Conservation (phyloP, 83 land plant genomes). For the Isoetes engelmannii region DNA sequence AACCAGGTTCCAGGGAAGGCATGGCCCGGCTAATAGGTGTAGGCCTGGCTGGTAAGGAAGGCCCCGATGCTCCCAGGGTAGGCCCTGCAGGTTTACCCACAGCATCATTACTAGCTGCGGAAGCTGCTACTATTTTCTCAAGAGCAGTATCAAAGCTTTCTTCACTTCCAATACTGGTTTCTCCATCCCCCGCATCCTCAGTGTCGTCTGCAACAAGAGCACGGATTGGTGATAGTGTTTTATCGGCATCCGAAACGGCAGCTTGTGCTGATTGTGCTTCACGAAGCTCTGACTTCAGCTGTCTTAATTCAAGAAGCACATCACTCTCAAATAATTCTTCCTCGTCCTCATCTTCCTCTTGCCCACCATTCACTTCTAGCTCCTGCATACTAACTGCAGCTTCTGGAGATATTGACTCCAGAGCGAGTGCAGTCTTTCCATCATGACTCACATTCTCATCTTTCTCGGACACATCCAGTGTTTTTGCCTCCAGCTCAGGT, state of each 20-base stretch:
- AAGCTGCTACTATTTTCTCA: conserved; percentile 44
- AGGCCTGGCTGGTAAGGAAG: conserved; percentile 50
- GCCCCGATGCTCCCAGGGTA: conserved; percentile 43
- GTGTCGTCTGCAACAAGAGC: conserved; percentile 9
- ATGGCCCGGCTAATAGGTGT: conserved; percentile 66
- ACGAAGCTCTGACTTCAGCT: conserved; percentile 11
- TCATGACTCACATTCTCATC: neutral
- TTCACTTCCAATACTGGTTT: conserved; percentile 9
- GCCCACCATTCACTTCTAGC: conserved; percentile 21
- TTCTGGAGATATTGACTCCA: conserved; percentile 5
- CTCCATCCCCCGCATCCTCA: conserved; percentile 4
- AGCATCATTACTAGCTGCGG: conserved; percentile 33
- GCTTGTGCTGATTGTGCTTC: conserved; percentile 5
- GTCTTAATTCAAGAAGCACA: conserved; percentile 15
- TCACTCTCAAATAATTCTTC: conserved; percentile 22
- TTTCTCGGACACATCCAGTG: neutral
- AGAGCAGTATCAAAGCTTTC: conserved; percentile 15
- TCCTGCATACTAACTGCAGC: conserved; percentile 12
- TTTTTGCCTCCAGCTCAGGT: conserved; percentile 6
- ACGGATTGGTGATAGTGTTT: neutral
- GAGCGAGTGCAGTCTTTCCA: conserved; percentile 1
- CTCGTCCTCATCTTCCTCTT: conserved; percentile 25
- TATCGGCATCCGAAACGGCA: neutral
- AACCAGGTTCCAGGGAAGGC: conserved; percentile 50
- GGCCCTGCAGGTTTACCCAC: conserved; percentile 33